A percentile compares a stretch with the other conserved stretches of the same genome.
Conservation (phyloP, 2,329 filamentous ascomycete species). For the Stagonosporopsis rhizophila region DNA sequence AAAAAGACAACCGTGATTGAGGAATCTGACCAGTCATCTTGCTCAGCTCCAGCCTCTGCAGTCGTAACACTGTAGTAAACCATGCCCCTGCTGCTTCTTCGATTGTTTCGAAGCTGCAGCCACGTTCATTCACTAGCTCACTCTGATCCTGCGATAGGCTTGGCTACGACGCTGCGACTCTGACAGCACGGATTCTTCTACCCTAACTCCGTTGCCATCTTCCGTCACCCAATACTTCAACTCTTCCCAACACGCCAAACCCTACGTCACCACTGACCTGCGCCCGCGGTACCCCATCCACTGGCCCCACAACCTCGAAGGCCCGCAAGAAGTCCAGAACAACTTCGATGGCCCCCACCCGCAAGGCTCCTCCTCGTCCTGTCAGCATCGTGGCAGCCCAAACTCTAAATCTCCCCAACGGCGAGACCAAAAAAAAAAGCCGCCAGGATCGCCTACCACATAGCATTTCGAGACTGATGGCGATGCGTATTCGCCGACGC, state of each 20-base stretch:
- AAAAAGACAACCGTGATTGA: background rate
- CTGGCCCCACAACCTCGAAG: background rate
- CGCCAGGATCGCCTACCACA: background rate
- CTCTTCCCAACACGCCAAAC: background rate
- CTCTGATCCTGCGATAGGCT: background rate
- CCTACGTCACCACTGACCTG: slow-evolving; percentile 5
- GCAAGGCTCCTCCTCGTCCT: background rate
- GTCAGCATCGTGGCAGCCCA: background rate
- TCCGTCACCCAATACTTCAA: background rate
- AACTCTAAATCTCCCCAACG: background rate
- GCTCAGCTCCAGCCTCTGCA: background rate
- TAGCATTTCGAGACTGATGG: too few relatives aligned
- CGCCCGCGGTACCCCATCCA: background rate
- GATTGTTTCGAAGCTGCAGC: background rate
- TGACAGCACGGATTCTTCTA: too few relatives aligned
- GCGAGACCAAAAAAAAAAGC: background rate
- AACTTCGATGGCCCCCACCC: background rate
- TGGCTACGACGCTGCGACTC: too few relatives aligned
- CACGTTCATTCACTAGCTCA: background rate
- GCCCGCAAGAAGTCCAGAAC: slow-evolving; percentile 5
- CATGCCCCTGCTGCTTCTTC: background rate
- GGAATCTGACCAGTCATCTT: background rate
- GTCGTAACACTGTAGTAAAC: background rate
- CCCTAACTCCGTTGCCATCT: background rate
- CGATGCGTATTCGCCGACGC: slow-evolving; percentile 5